A percentile compares a stretch with the other conserved stretches of the same genome.
Conservation (phyloP, 495 filamentous ascomycete species). For the Neurospora sp. region DNA sequence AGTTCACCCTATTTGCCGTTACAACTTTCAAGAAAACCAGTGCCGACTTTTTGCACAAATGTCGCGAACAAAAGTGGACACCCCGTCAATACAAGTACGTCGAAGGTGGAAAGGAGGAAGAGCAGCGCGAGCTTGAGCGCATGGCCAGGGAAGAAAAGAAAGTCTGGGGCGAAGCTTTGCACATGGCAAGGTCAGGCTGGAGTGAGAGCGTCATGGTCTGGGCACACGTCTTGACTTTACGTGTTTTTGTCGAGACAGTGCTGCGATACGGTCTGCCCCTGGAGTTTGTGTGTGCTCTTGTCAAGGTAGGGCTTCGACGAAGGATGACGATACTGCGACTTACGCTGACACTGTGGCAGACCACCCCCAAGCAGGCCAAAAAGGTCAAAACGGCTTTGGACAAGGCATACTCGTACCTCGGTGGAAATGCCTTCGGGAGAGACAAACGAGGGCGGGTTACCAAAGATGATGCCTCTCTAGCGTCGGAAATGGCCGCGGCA, state of each 20-base stretch:
- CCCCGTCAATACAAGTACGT: constrained; percentile 90
- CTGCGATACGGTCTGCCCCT: constrained; percentile 85
- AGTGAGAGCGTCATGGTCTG: constrained; percentile 92
- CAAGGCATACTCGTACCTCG: constrained; percentile 78
- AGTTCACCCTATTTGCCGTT: constrained; percentile 81
- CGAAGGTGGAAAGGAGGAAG: constrained; percentile 78
- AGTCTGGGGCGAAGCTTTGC: constrained; percentile 82
- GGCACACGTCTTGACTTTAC: constrained; percentile 80
- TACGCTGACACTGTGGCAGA: constrained; percentile 42
- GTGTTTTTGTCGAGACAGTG: constrained; percentile 96
- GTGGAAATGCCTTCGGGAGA: constrained; percentile 84
- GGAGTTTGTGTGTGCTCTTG: constrained; percentile 72
- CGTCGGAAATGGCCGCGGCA: constrained; percentile 67
- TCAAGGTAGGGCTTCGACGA: constrained; percentile 55
- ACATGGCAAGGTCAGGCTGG: constrained; percentile 77
- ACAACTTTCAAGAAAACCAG: constrained; percentile 87
- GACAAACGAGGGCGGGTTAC: constrained; percentile 89
- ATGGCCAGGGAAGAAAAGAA: constrained; percentile 73
- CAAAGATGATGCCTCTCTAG: constrained; percentile 68
- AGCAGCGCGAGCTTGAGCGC: constrained; percentile 71
- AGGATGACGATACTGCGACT: background rate
- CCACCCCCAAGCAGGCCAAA: constrained; percentile 68
- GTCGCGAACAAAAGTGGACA: constrained; percentile 83
- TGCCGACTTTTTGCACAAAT: constrained; percentile 78
- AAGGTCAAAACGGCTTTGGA: constrained; percentile 77